Base-by-base conservation (phyloP, 768 basidiomycete species). In the Postia placenta region DNA sequence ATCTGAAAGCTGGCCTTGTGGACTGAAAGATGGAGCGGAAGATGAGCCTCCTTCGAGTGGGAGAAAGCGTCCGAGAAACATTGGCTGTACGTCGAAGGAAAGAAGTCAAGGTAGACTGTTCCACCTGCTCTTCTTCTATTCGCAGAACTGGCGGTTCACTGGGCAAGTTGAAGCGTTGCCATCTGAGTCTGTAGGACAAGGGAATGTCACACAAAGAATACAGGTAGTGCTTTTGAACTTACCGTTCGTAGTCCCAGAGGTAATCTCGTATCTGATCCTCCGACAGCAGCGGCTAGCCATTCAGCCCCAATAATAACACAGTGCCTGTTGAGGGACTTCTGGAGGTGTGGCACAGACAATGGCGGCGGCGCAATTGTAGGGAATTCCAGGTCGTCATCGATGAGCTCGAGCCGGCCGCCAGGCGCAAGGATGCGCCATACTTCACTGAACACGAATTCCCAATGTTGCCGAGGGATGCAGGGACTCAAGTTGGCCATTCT, bases 331-430 rank as follows among this genome's bases (percentile, higher is more conserved):
- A 35, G 11, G 33, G 33, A 35, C 33, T n/a, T 9, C n/a, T 35
- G 33, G 33, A 9, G 33, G n/a, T 9, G 33, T 35, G 33, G n/a
- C 9, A 9, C 33, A 35, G 33, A n/a, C n/a, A n/a, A n/a, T n/a
- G n/a, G 33, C 33, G 33, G 9, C 33, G 48, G 48, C 2, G 44
- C 65, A 15, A 73, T 69, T 50, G 78, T 80, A 1, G 86, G 81
- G 56, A 87, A 87, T 54, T 76, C 62, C 27, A 85, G 66, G 56
- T 83, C 67, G 62, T 91, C 87, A 63, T 88, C 85, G 44, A 91
- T 79, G 42, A 89, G 57, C 62, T 92, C 89, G 2, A 91, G 66
- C 7, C 77, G 74, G 3, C 89, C 88, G 14, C 73, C 77, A 5
- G 69, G 69, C 11, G 66, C 68, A 12, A 91, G 69, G 9, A 91